Conservation (phyloP, 148 eudicot species). For the Chenopodium berlandieri region DNA sequence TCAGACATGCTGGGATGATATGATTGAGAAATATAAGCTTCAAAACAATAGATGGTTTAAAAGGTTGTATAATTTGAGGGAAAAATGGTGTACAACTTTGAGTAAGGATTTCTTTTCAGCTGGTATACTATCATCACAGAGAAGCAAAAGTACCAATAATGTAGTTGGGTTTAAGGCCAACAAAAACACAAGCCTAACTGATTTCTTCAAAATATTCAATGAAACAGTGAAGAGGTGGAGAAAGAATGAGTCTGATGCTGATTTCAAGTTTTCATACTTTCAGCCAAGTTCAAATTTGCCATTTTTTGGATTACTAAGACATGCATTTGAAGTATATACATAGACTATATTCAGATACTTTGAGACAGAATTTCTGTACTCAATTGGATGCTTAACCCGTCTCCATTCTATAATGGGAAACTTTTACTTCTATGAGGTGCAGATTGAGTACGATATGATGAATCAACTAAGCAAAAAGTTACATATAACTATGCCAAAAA, state of each 20-base stretch:
- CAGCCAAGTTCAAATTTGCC: too few species aligned
- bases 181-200: not conserved
- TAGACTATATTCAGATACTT: too few species aligned
- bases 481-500: not conserved
- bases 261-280: too few species aligned
- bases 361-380: not conserved
- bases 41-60: not conserved
- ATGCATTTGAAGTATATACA: too few species aligned
- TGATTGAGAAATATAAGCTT: not conserved
- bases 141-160: not conserved
- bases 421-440: too few species aligned
- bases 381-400: too few species aligned
- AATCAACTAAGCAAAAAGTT: not conserved
- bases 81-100: slow-evolving; percentile 2
- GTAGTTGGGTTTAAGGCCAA: not conserved
- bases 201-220: not conserved
- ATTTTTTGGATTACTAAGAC: too few species aligned
- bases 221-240: not conserved
- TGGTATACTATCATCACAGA: too few species aligned
- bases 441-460: not conserved
- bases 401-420: too few species aligned
- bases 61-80: not conserved
- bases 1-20: not conserved
- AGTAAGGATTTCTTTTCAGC: not conserved
- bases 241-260: not conserved